Conservation (phyloP, 2,329 filamentous ascomycete genomes). For the Calonectria leucothoes region DNA sequence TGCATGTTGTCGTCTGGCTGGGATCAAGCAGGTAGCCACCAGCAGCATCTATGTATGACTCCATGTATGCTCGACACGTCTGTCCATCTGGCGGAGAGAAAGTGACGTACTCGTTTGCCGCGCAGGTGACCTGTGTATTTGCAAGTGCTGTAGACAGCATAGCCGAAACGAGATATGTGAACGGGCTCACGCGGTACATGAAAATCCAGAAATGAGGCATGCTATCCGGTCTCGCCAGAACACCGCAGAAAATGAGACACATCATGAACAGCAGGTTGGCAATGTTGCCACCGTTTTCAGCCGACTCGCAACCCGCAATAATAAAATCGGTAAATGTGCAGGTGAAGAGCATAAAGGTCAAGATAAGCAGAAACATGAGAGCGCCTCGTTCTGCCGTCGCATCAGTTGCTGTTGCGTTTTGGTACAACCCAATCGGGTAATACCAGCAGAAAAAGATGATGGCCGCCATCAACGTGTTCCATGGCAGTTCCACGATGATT, state of each 20-base stretch:
- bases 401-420: slow-evolving; percentile 63
- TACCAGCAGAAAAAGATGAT: slow-evolving; percentile 77
- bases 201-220: slow-evolving; percentile 63
- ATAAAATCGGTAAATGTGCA: slow-evolving; percentile 75
- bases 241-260: slow-evolving; percentile 56
- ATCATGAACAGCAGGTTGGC: slow-evolving; percentile 74
- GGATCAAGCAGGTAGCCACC: slow-evolving; percentile 67
- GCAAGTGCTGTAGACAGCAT: slow-evolving; percentile 79
- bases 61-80: slow-evolving; percentile 72
- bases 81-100: slow-evolving; percentile 70
- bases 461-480: slow-evolving; percentile 73
- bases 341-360: slow-evolving; percentile 73
- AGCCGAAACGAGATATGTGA: slow-evolving; percentile 83
- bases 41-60: slow-evolving; percentile 55
- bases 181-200: slow-evolving; percentile 79
- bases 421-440: slow-evolving; percentile 74
- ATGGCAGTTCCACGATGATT: slow-evolving; percentile 77
- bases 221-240: slow-evolving; percentile 53
- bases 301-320: slow-evolving; percentile 73
- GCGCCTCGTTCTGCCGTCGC: slow-evolving; percentile 67
- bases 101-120: slow-evolving; percentile 74
- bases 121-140: slow-evolving; percentile 73
- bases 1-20: slow-evolving; percentile 61
- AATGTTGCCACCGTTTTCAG: slow-evolving; percentile 74
- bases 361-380: slow-evolving; percentile 73